Evolutionary conservation across 352 stramenopile species (phyloP).

Genomic region (Phytophthora lateralis): DNA sequence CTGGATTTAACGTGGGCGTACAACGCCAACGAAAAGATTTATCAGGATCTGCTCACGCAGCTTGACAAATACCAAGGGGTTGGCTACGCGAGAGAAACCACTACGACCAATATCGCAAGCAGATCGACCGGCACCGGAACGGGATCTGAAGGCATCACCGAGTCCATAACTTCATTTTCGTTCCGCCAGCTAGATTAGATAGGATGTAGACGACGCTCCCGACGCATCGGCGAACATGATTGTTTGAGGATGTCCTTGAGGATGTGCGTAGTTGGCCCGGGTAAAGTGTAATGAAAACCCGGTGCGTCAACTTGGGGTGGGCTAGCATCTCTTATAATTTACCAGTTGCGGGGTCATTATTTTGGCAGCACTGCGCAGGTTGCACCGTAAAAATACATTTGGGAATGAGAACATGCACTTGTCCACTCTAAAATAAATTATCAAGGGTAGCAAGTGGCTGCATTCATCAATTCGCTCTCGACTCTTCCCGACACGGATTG

Average conservation of each 20-base stretch:
- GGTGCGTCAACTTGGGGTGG: no score
- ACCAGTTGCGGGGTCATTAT: not conserved
- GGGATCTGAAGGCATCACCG: not conserved
- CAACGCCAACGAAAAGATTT: conserved; percentile 49
- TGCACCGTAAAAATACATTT: conserved; percentile 23
- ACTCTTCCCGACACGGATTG: not conserved
- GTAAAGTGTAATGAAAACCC: no score
- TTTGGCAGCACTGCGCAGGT: not conserved
- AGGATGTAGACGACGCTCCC: not conserved
- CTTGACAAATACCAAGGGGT: conserved; percentile 43
- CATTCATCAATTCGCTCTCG: conserved; percentile 15
- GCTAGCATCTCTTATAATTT: no score
- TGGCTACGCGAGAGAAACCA: conserved; percentile 27
- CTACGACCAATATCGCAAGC: not conserved
- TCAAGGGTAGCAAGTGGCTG: conserved; percentile 13
- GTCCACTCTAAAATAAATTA: conserved; percentile 19
- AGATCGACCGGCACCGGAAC: not conserved
- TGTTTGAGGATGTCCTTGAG: no score
- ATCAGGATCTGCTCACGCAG: conserved; percentile 46
- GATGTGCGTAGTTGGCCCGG: no score
- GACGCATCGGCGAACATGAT: no score
- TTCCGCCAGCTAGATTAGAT: conserved; percentile 27
- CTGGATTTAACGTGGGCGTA: conserved; percentile 57
- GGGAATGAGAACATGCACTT: not conserved
- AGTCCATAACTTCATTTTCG: conserved; percentile 22